Percentiles rank a stretch among this genome's conserved stretches.
Evolutionary conservation across 331 rosid species (phyloP).

Genomic region (Ulmus americana): DNA sequence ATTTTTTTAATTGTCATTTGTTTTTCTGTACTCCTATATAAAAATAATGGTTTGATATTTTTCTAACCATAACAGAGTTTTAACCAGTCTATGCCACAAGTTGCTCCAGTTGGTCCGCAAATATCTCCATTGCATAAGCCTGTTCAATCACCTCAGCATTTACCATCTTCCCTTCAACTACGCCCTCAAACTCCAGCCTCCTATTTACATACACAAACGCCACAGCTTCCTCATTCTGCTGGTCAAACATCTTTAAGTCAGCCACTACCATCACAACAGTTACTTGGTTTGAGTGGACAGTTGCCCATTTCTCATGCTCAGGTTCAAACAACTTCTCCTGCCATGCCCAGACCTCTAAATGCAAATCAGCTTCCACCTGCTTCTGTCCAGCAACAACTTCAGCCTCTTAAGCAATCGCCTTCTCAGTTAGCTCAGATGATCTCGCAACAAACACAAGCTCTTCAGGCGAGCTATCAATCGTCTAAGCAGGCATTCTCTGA

Average conservation of each 20-base stretch:
- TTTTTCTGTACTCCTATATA: slow-evolving; percentile 8
- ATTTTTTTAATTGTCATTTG: slow-evolving; percentile 8
- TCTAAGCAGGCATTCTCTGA: slow-evolving; percentile 94
- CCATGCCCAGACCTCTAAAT: slow-evolving; percentile 33
- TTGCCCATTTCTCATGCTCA: slow-evolving; percentile 55
- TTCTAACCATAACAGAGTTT: slow-evolving; percentile 41
- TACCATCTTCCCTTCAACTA: slow-evolving; percentile 51
- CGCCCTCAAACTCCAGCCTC: slow-evolving; percentile 48
- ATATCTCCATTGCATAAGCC: slow-evolving; percentile 56
- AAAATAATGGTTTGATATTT: slow-evolving; percentile 16
- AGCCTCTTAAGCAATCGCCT: slow-evolving; percentile 66
- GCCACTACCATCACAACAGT: slow-evolving; percentile 30
- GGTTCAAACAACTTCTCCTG: slow-evolving; percentile 32
- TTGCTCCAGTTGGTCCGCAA: slow-evolving; percentile 52
- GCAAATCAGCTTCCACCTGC: slow-evolving; percentile 42
- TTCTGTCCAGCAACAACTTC: slow-evolving; percentile 53
- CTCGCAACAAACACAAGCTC: slow-evolving; percentile 82
- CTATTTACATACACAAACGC: slow-evolving; percentile 46
- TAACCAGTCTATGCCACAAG: slow-evolving; percentile 48
- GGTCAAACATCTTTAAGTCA: slow-evolving; percentile 46
- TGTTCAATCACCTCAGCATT: slow-evolving; percentile 61
- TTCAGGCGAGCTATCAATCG: slow-evolving; percentile 92
- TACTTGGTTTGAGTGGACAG: slow-evolving; percentile 45
- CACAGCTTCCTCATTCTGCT: slow-evolving; percentile 49
- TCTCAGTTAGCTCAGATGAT: slow-evolving; percentile 88